Conservation (phyloP, 768 basidiomycete genomes). For the Lactifluus subvellereus region DNA sequence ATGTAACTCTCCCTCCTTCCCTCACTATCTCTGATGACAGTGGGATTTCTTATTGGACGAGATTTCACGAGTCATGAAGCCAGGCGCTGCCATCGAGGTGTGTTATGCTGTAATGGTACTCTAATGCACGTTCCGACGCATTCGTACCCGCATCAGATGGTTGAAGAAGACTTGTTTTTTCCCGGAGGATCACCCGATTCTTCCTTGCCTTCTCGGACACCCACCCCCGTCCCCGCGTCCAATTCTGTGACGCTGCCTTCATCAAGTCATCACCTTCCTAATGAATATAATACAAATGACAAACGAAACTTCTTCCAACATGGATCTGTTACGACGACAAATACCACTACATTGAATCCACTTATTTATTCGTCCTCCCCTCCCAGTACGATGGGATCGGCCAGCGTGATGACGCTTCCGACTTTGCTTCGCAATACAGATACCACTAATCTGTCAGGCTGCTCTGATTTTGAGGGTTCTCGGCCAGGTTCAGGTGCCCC, state of each 20-base stretch:
- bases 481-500: conserved; percentile 5
- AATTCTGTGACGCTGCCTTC: background rate
- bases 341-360: background rate
- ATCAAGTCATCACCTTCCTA: background rate
- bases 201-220: conserved; percentile 14
- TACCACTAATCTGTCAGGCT: background rate
- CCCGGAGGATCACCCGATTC: conserved; percentile 46
- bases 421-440: conserved; percentile 7
- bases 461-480: background rate
- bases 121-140: background rate
- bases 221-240: conserved; percentile 9
- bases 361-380: background rate
- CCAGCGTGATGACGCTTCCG: conserved; percentile 4
- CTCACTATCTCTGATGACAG: conserved; percentile 30
- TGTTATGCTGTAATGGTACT: background rate
- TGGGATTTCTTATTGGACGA: conserved; percentile 70
- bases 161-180: conserved; percentile 72
- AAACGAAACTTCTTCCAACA: background rate
- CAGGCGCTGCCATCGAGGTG: conserved; percentile 68
- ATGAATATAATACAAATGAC: background rate
- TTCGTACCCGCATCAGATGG: conserved; percentile 37
- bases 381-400: background rate
- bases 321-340: background rate
- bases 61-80: conserved; percentile 63
- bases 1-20: background rate